Base-by-base conservation (phyloP, 2,329 filamentous ascomycete species). In the Cercospora berteroae region DNA sequence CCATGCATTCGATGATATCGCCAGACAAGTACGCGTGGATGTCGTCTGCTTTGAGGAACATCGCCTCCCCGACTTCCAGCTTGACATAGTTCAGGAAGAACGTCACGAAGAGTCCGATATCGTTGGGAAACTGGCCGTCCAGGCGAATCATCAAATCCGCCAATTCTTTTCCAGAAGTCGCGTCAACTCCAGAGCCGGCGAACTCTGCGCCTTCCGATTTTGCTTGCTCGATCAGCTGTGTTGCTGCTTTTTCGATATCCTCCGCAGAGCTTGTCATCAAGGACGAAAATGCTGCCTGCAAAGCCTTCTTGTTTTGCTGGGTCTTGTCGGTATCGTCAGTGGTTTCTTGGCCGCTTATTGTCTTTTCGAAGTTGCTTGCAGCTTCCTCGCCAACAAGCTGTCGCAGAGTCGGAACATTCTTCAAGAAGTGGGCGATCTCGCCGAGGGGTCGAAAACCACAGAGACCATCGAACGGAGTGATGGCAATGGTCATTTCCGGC, bases 1-100 rank as follows among this genome's bases (percentile, higher is more conserved):
- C 95, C 95, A 99, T 99, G 84, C 95, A 99, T 81, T 99, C 95
- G 78, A 99, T 93, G 73, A 99, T 97, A 77, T 99, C 94, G 67
- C 92, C 92, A 2, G 90, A 92, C 52, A 96, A 82, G 80, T 99
- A 99, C 59, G 95, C 95, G 79, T 99, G 95, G 74, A 98, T 98
- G 76, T 98, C 95, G 76, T 99, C 94, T 6, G 95, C 95, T 75
- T 93, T 92, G 39, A 99, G 85, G 82, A 98, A 99, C 84, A 99
- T 91, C 8, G 94, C 95, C 81, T 99, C 94, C 62, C 95, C 95
- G 1, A 94, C 88, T 60, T 90, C 83, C 13, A 99, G 87, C 73
- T 89, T 91, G 77, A 99, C 92, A 76, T 92, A 96, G 84, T 99
- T 99, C 76, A 98, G 88, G 85, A 98, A 96, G 84, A 99, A 98